Evolutionary conservation across 2,329 filamentous ascomycete species (phyloP).

Genomic region (Fusarium pseudoanthophilum): DNA sequence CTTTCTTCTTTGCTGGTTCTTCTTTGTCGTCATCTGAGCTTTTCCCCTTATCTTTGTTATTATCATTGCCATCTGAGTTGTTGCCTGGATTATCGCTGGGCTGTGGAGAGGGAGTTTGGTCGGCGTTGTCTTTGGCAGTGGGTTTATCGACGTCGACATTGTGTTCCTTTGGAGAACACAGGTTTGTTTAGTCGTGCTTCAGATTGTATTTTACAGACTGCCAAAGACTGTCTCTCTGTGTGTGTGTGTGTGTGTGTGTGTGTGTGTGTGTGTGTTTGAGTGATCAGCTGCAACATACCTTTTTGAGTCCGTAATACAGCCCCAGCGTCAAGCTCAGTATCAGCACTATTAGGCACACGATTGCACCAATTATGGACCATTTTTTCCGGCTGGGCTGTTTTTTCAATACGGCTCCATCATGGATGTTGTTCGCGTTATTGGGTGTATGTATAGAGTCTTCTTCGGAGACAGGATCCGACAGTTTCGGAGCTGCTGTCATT

Average conservation of each 20-base stretch:
- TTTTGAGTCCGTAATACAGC: slow-evolving; percentile 36
- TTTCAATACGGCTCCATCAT: background rate
- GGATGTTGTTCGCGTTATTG: background rate
- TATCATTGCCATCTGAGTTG: background rate
- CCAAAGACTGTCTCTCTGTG: background rate
- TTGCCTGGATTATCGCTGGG: background rate
- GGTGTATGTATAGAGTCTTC: slow-evolving; percentile 15
- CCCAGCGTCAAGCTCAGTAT: slow-evolving; percentile 33
- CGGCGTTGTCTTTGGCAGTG: background rate
- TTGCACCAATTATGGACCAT: slow-evolving; percentile 20
- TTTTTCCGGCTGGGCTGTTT: slow-evolving; percentile 19
- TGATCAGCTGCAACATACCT: slow-evolving; percentile 18
- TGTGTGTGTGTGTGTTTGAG: background rate
- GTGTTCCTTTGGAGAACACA: slow-evolving; percentile 15
- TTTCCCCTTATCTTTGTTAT: slow-evolving; percentile 3
- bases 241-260: too few species aligned
- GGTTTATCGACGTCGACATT: background rate
- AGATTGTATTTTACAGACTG: background rate
- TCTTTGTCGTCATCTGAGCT: background rate
- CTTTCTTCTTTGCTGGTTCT: background rate
- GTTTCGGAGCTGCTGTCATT: slow-evolving; percentile 22
- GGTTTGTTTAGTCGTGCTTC: slow-evolving; percentile 13
- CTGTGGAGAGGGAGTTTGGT: background rate
- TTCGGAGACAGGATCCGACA: slow-evolving; percentile 6
- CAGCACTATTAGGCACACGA: slow-evolving; percentile 10